These are phyloP conservation scores for Fusarium floridanum DNA, from an alignment of 2,329 filamentous ascomycete genomes.

Conservation along the genomic window DNA sequence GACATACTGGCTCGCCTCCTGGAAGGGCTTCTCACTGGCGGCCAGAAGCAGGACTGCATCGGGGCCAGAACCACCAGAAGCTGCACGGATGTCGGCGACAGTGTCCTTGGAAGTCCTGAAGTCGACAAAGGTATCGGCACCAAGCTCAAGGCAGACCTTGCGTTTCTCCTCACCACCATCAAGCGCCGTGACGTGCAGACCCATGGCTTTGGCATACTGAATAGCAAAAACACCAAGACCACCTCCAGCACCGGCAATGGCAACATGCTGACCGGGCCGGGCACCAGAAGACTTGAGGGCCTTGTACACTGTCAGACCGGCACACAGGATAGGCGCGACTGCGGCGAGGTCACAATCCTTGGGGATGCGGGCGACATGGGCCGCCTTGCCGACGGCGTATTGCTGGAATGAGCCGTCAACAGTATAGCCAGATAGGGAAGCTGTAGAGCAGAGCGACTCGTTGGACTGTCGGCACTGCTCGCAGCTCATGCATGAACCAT, in stretches of 20 bases:
- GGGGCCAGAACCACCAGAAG: slow-evolving; percentile 80
- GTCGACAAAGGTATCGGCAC: slow-evolving; percentile 80
- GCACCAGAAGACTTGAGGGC: slow-evolving; percentile 82
- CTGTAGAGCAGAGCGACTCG: slow-evolving; percentile 82
- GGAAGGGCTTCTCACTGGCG: slow-evolving; percentile 89
- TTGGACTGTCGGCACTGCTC: slow-evolving; percentile 83
- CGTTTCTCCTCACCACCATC: slow-evolving; percentile 87
- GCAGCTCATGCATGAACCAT: slow-evolving; percentile 84
- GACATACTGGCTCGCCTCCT: slow-evolving; percentile 88
- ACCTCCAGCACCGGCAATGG: slow-evolving; percentile 85
- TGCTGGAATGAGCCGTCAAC: slow-evolving; percentile 93
- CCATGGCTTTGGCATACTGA: slow-evolving; percentile 92
- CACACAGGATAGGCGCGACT: slow-evolving; percentile 83
- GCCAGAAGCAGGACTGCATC: slow-evolving; percentile 88
- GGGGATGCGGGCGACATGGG: slow-evolving; percentile 82
- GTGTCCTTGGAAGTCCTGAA: slow-evolving; percentile 80
- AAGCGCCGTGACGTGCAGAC: slow-evolving; percentile 80
- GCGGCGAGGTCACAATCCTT: slow-evolving; percentile 79
- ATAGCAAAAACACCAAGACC: slow-evolving; percentile 80
- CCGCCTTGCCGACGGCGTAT: slow-evolving; percentile 85
- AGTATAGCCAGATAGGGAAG: slow-evolving; percentile 85
- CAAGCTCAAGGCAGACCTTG: slow-evolving; percentile 75
- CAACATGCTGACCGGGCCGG: slow-evolving; percentile 79
- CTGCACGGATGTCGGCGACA: slow-evolving; percentile 79
- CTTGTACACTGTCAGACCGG: slow-evolving; percentile 87